Conservation (phyloP, 768 basidiomycete genomes). For the Steccherinum ochraceum region DNA sequence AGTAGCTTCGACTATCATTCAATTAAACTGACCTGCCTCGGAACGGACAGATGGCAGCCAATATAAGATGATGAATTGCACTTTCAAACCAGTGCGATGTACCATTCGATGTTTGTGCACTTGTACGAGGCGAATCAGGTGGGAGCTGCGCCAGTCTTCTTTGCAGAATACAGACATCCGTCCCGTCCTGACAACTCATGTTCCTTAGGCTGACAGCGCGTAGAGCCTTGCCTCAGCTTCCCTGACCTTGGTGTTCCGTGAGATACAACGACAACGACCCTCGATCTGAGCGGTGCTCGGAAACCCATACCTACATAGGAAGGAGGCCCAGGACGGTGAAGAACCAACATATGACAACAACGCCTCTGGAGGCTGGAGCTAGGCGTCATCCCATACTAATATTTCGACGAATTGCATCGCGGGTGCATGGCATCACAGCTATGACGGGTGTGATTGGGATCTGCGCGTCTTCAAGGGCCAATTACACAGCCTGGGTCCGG, state of each 20-base stretch:
- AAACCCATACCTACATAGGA: not conserved
- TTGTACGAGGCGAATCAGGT: not conserved
- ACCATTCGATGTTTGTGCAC: not conserved
- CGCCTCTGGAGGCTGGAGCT: not conserved
- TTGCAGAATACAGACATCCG: not conserved
- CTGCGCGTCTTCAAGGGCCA: not conserved
- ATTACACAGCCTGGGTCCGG: not conserved
- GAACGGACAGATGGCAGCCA: not conserved
- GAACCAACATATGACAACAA: not conserved
- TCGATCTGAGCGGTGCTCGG: not conserved
- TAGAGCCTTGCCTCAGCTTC: not conserved
- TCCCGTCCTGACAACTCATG: not conserved
- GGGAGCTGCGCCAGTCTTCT: not conserved
- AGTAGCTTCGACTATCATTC: not conserved
- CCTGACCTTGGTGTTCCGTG: not conserved
- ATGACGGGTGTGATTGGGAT: not conserved
- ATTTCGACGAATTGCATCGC: not conserved
- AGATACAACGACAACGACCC: not conserved
- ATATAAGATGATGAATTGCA: not conserved
- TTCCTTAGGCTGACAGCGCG: not conserved
- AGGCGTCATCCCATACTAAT: not conserved
- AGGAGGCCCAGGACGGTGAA: not conserved
- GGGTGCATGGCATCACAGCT: not conserved
- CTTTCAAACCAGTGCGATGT: not conserved
- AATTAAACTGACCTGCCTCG: not conserved